These are phyloP conservation scores for Mangifera indica DNA, from an alignment of 345 rosid genomes.

Conservation along the genomic window DNA sequence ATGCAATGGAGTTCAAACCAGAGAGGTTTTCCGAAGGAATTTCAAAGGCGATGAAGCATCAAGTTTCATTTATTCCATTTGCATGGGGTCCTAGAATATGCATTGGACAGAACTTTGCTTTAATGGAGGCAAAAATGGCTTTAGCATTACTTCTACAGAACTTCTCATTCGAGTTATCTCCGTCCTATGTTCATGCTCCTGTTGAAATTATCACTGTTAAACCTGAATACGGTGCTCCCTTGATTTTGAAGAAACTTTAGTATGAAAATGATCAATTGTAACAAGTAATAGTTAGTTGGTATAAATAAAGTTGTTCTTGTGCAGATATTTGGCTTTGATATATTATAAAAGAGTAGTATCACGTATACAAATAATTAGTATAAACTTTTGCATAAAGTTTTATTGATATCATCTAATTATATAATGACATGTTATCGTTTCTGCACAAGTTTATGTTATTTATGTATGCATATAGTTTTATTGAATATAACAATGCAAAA, in stretches of 20 bases:
- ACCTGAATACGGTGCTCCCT: conserved; percentile 27
- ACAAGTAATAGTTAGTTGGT: no score
- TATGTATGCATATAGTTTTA: no score
- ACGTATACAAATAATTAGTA: no score
- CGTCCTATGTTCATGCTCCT: conserved; percentile 29
- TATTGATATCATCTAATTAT: no score
- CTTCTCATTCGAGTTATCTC: conserved; percentile 30
- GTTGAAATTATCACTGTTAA: not conserved
- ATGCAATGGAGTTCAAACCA: conserved; percentile 34
- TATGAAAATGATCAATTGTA: no score
- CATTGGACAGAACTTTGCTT: conserved; percentile 34
- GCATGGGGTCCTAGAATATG: conserved; percentile 35
- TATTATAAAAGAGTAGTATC: no score
- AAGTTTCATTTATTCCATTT: conserved; percentile 26
- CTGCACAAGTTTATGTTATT: no score
- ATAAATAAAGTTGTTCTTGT: no score
- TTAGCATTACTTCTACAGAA: conserved; percentile 18
- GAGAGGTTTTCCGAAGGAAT: conserved; percentile 40
- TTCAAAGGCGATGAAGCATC: conserved; percentile 29
- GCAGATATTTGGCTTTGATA: no score
- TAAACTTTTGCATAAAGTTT: no score
- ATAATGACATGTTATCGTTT: no score
- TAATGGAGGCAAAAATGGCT: conserved; percentile 25
- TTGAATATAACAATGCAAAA: no score
- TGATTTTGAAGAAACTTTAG: conserved; percentile 8